A percentile compares a stretch with the other conserved stretches of the same genome.
phyloP scores from a whole-genome alignment of 352 stramenopile genomes.

The Pythium periplocum region DNA sequence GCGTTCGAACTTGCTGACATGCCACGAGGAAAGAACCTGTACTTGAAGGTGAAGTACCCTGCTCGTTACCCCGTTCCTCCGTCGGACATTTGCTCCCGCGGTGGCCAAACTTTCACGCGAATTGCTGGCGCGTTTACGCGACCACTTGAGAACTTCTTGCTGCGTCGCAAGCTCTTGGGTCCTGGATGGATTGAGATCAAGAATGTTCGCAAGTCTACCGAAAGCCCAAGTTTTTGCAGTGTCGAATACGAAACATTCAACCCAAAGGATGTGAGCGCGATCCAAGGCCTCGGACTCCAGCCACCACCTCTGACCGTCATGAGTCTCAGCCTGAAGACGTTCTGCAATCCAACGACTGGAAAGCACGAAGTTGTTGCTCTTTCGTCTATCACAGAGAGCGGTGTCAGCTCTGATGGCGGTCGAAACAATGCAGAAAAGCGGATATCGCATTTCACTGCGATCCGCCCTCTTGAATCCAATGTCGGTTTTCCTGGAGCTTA shows the following conservation, averaged over 20 bases:
- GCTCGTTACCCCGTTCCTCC: constrained; percentile 88
- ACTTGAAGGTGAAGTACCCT: constrained; percentile 97
- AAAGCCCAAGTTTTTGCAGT: constrained; percentile 90
- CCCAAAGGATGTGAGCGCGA: constrained; percentile 87
- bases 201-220: constrained; percentile 64
- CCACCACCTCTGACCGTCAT: constrained; percentile 93
- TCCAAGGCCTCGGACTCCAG: constrained; percentile 58
- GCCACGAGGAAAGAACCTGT: constrained; percentile 92
- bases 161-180: constrained; percentile 97
- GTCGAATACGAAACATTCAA: constrained; percentile 91
- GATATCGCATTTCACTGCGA: constrained; percentile 78
- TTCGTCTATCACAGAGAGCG: constrained; percentile 71
- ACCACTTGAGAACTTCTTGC: constrained; percentile 96
- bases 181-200: constrained; percentile 97
- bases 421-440: constrained; percentile 4
- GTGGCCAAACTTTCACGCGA: constrained; percentile 90
- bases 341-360: constrained; percentile 94
- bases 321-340: constrained; percentile 96
- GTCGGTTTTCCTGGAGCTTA: constrained; percentile 58
- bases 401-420: constrained; percentile 64
- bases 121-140: constrained; percentile 94
- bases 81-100: constrained; percentile 76
- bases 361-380: constrained; percentile 94
- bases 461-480: constrained; percentile 69
- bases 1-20: constrained; percentile 96